These are phyloP conservation scores for Termitomyces sp. DNA, from an alignment of 768 basidiomycete genomes.

Conservation along the genomic window DNA sequence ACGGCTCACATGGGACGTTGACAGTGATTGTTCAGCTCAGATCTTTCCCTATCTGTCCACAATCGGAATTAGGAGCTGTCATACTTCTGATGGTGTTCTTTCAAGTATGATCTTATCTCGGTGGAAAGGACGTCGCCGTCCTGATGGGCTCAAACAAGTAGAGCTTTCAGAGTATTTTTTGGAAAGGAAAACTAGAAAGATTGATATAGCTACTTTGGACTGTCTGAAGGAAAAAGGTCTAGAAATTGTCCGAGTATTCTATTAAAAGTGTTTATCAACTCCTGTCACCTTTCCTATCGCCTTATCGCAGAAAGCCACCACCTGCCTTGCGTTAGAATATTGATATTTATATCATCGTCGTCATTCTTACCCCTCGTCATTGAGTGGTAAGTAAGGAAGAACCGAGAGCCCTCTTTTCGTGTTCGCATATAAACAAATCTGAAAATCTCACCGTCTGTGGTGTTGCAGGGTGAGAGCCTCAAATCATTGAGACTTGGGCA, in stretches of 20 bases:
- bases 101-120: not conserved
- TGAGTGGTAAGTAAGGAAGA: no score
- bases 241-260: not conserved
- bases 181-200: not conserved
- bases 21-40: no score
- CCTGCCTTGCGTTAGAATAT: accelerated
- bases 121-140: not conserved
- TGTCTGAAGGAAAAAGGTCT: not conserved
- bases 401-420: no score
- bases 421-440: no score
- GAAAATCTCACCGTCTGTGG: no score
- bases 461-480: no score
- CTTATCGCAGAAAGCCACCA: no score
- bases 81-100: not conserved
- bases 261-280: not conserved
- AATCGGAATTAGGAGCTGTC: not conserved
- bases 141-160: not conserved
- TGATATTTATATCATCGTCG: no score
- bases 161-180: not conserved
- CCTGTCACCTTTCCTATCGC: no score
- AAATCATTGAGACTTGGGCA: no score
- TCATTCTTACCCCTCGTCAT: no score
- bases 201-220: not conserved
- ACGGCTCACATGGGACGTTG: no score
- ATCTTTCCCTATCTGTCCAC: not conserved